Conservation (phyloP, 2,329 filamentous ascomycete species). For the Talaromyces sp. region DNA sequence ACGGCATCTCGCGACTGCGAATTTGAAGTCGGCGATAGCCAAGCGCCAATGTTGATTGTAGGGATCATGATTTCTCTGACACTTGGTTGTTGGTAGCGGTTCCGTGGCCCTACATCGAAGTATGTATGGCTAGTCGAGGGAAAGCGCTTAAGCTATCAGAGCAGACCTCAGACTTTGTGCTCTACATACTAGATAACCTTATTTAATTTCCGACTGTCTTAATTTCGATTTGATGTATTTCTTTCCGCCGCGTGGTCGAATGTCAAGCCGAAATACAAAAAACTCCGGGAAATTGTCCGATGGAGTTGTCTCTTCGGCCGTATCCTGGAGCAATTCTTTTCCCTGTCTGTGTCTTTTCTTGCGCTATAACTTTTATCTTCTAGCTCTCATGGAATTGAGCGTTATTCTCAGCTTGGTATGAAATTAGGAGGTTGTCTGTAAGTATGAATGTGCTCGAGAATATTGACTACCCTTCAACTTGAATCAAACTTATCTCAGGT, state of each 20-base stretch:
- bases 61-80: background rate
- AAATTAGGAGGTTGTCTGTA: background rate
- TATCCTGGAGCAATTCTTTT: background rate
- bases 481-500: background rate
- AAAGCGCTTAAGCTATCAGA: too few relatives aligned
- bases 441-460: background rate
- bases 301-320: background rate
- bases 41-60: background rate
- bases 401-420: too few relatives aligned
- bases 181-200: too few relatives aligned
- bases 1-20: slow-evolving; percentile 14
- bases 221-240: background rate
- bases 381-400: background rate
- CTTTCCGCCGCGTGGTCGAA: background rate
- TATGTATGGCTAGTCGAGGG: background rate
- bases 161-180: too few relatives aligned
- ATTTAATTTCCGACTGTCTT: too few relatives aligned
- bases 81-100: background rate
- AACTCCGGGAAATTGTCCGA: background rate
- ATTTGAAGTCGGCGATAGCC: background rate
- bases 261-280: background rate
- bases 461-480: too few relatives aligned
- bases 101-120: background rate
- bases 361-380: too few relatives aligned
- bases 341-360: too few relatives aligned